Percentiles rank a stretch among this genome's conserved stretches.
These are phyloP conservation scores for Periglandula ipomoeae DNA, from an alignment of 2,329 filamentous ascomycete species.

Conservation along the genomic window DNA sequence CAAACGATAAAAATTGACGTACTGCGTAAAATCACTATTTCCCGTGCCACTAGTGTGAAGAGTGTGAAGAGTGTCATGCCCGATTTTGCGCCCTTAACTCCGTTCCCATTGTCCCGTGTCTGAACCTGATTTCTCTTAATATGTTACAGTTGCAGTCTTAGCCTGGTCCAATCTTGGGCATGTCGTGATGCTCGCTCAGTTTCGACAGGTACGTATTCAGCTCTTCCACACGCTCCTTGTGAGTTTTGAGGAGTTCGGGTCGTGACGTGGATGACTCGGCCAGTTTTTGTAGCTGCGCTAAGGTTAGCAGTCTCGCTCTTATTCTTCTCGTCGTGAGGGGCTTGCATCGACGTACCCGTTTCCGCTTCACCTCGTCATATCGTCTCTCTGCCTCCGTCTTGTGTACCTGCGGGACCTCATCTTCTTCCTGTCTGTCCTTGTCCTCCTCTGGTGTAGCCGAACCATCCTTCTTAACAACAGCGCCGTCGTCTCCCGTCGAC, in stretches of 20 bases:
- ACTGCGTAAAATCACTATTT: no score
- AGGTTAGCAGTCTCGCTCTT: background rate
- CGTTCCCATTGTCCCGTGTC: background rate
- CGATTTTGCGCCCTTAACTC: background rate
- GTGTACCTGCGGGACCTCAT: slow-evolving; percentile 22
- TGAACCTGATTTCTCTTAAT: background rate
- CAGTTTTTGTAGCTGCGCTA: slow-evolving; percentile 65
- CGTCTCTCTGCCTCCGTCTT: slow-evolving; percentile 82
- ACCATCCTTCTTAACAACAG: slow-evolving; percentile 1
- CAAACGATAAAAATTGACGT: background rate
- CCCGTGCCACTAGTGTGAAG: no score
- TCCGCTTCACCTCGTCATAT: slow-evolving; percentile 72
- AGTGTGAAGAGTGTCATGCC: no score
- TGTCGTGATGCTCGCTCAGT: slow-evolving; percentile 95
- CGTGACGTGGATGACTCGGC: slow-evolving; percentile 48
- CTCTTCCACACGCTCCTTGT: slow-evolving; percentile 94
- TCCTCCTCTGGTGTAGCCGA: slow-evolving; percentile 12
- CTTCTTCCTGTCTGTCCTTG: slow-evolving; percentile 21
- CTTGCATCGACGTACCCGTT: slow-evolving; percentile 51
- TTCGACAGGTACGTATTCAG: slow-evolving; percentile 88
- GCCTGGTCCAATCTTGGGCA: slow-evolving; percentile 62
- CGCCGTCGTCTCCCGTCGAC: slow-evolving; percentile 19
- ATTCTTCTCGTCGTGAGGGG: background rate
- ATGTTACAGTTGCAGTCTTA: slow-evolving; percentile 20
- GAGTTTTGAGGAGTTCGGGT: slow-evolving; percentile 84